phyloP scores from a whole-genome alignment of 305 asterid species.

The Fraxinus sp. region DNA sequence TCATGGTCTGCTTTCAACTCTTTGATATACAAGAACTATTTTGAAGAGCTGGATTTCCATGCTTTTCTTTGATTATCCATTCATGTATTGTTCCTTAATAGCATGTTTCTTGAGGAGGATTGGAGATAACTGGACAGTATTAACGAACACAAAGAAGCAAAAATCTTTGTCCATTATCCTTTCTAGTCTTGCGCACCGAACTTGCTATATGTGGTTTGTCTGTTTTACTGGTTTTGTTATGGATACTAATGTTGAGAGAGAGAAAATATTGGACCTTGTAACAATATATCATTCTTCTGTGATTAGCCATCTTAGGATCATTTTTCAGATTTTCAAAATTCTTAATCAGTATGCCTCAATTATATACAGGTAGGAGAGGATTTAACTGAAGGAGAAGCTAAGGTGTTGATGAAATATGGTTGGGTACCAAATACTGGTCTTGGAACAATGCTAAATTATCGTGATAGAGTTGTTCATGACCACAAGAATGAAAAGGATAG shows the following conservation, averaged over 20 bases:
- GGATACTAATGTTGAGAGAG: background rate
- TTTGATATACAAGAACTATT: slow-evolving; percentile 2
- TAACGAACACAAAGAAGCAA: background rate
- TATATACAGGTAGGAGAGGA: slow-evolving; percentile 73
- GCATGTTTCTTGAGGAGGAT: background rate
- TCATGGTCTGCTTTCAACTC: slow-evolving; percentile 12
- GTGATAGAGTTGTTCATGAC: slow-evolving; percentile 84
- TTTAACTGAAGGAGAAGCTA: slow-evolving; percentile 81
- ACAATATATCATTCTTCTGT: background rate
- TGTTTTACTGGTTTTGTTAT: background rate
- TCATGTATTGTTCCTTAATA: background rate
- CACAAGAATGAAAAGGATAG: slow-evolving; percentile 51
- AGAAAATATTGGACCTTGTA: background rate
- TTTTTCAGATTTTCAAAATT: background rate
- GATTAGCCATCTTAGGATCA: background rate
- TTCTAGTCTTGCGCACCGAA: background rate
- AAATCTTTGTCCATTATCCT: background rate
- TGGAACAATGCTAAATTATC: slow-evolving; percentile 85
- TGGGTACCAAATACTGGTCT: slow-evolving; percentile 87
- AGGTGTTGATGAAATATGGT: slow-evolving; percentile 67
- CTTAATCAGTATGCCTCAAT: background rate
- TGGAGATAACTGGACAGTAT: background rate
- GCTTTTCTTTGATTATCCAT: background rate
- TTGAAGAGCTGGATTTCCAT: background rate
- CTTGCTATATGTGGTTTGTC: background rate